A percentile compares a stretch with the other conserved stretches of the same genome.
These are phyloP conservation scores for Phytophthora idaei DNA, from an alignment of 352 stramenopile species.

Conservation along the genomic window DNA sequence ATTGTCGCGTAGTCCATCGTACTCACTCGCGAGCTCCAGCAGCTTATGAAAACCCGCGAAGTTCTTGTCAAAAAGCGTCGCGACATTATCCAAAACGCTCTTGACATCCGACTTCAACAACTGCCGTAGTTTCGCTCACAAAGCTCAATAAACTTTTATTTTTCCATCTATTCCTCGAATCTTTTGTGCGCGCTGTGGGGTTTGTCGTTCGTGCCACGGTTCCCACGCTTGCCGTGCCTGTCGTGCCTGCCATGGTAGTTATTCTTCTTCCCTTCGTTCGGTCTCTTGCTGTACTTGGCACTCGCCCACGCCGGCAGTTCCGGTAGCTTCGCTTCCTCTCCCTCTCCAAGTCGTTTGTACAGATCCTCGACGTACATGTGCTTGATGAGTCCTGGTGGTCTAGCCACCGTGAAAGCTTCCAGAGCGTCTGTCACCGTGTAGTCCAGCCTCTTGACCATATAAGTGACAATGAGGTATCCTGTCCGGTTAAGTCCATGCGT, in stretches of 20 bases:
- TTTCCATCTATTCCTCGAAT: conserved; percentile 4
- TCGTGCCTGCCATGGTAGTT: neutral
- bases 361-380: conserved; percentile 85
- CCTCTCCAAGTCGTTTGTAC: conserved; percentile 50
- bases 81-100: conserved; percentile 44
- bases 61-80: conserved; percentile 44
- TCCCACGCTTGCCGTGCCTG: conserved; percentile 1
- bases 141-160: neutral
- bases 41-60: conserved; percentile 41
- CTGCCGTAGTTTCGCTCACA: conserved; percentile 19
- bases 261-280: conserved; percentile 7
- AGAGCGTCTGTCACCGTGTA: conserved; percentile 65
- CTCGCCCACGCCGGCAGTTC: conserved; percentile 65
- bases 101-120: conserved; percentile 35
- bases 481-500: conserved; percentile 84
- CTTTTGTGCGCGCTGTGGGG: conserved; percentile 3
- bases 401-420: conserved; percentile 61
- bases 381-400: conserved; percentile 81
- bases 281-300: conserved; percentile 65
- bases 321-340: conserved; percentile 54
- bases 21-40: conserved; percentile 58
- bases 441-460: conserved; percentile 61
- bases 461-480: conserved; percentile 76
- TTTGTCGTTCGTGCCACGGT: neutral
- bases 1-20: conserved; percentile 49